phyloP scores from a whole-genome alignment of 495 filamentous ascomycete species.

The Daldinia bambusicola region DNA sequence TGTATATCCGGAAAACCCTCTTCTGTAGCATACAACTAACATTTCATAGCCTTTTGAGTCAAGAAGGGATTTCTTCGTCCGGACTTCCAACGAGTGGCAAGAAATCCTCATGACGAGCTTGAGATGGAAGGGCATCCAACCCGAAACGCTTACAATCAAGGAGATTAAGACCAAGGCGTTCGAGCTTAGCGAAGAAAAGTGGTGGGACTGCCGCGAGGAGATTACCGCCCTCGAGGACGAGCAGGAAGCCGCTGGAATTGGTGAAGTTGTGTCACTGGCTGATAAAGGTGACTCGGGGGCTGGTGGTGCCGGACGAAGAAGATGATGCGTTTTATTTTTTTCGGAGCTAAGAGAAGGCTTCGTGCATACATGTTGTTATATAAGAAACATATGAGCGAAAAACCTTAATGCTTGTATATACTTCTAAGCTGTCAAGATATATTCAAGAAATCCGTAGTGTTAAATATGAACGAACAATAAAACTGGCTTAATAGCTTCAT shows the following conservation, averaged over 20 bases:
- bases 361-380: background rate
- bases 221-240: slow-evolving; percentile 93
- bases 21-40: slow-evolving; percentile 36
- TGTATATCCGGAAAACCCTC: slow-evolving; percentile 17
- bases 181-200: slow-evolving; percentile 89
- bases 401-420: background rate
- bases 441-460: background rate
- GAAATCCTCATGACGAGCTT: slow-evolving; percentile 76
- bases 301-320: slow-evolving; percentile 67
- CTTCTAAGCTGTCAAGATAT: background rate
- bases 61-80: slow-evolving; percentile 88
- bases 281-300: slow-evolving; percentile 68
- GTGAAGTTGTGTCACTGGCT: slow-evolving; percentile 88
- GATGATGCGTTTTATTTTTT: slow-evolving; percentile 51
- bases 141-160: slow-evolving; percentile 78
- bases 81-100: slow-evolving; percentile 92
- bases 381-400: background rate
- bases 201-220: slow-evolving; percentile 99
- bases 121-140: slow-evolving; percentile 66
- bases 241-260: slow-evolving; percentile 94
- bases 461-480: background rate
- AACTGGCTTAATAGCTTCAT: background rate
- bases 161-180: slow-evolving; percentile 92
- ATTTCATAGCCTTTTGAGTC: slow-evolving; percentile 87
- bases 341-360: background rate